Percentiles rank a stretch among this genome's conserved stretches.
Evolutionary conservation across 129 eudicot species (phyloP).

Genomic region (Sambucus nigra): DNA sequence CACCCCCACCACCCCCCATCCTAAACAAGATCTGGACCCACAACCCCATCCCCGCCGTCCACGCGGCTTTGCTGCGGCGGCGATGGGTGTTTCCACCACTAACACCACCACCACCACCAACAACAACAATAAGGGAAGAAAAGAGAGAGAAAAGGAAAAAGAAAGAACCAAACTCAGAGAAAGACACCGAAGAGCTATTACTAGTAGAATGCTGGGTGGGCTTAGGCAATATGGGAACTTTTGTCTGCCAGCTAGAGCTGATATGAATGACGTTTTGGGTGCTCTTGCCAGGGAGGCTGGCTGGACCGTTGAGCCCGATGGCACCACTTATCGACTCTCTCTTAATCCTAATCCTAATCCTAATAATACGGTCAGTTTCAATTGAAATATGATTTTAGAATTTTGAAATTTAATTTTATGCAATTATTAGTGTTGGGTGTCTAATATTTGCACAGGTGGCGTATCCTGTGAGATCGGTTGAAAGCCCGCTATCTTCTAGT

Average conservation of each 20-base stretch:
- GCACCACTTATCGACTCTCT: constrained; percentile 47
- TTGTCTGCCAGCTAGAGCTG: constrained; percentile 59
- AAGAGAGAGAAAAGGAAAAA: constrained; percentile 63
- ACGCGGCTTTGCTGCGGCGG: constrained; percentile 63
- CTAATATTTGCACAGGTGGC: constrained; percentile 30
- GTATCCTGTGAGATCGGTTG: constrained; percentile 33
- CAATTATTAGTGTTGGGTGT: not conserved
- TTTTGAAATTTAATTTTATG: no score
- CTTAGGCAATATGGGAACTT: constrained; percentile 68
- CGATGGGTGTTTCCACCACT: constrained; percentile 22
- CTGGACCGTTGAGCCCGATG: constrained; percentile 51
- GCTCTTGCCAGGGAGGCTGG: constrained; percentile 69
- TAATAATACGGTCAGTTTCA: no score
- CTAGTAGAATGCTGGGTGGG: constrained; percentile 63
- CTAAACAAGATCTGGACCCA: constrained; percentile 7
- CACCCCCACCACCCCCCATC: constrained; percentile 12
- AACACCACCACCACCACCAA: constrained; percentile 12
- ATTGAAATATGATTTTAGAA: no score
- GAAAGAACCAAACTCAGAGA: constrained; percentile 67
- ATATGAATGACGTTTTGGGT: constrained; percentile 67
- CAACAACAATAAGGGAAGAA: constrained; percentile 22
- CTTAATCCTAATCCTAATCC: no score
- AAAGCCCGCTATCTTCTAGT: constrained; percentile 49
- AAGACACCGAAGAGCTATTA: constrained; percentile 71
- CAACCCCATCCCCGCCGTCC: constrained; percentile 45